These are phyloP conservation scores for Pistacia vera DNA, from an alignment of 345 rosid species.

Conservation along the genomic window DNA sequence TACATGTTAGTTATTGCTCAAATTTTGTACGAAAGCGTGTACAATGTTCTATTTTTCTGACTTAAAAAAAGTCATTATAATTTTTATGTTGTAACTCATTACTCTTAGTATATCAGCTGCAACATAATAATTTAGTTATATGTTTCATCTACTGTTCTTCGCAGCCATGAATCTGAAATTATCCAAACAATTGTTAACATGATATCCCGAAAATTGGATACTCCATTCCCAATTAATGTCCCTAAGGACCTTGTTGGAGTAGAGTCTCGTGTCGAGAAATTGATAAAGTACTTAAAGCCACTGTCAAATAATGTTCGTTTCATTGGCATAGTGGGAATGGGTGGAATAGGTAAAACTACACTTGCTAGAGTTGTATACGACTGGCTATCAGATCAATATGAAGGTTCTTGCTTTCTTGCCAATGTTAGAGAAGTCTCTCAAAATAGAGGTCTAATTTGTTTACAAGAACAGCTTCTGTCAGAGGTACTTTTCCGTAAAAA, in stretches of 20 bases:
- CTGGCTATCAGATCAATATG: conserved; percentile 16
- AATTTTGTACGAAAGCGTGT: too few species aligned
- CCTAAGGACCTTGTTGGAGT: conserved; percentile 16
- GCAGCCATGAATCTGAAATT: too few species aligned
- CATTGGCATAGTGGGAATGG: conserved; percentile 39
- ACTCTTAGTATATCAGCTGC: too few species aligned
- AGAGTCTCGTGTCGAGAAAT: conserved; percentile 4
- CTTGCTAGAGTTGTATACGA: conserved; percentile 30
- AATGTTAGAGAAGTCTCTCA: conserved; percentile 15
- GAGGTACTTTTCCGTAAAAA: background rate
- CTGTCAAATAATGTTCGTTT: conserved; percentile 7
- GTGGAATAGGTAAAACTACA: conserved; percentile 45
- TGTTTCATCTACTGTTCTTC: too few species aligned
- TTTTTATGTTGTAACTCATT: too few species aligned
- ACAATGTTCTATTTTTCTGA: too few species aligned
- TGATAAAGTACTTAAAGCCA: background rate
- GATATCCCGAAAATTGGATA: too few species aligned
- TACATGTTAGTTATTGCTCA: too few species aligned
- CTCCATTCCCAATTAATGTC: too few species aligned
- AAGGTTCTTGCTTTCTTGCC: conserved; percentile 28
- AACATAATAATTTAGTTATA: too few species aligned
- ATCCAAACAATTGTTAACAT: too few species aligned
- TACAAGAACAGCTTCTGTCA: conserved; percentile 14
- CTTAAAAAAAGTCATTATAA: too few species aligned
- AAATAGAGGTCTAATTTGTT: rapidly evolving